Evolutionary conservation across 108 stramenopile genomes (phyloP).

Genomic region (Cylindrotheca fusiformis): DNA sequence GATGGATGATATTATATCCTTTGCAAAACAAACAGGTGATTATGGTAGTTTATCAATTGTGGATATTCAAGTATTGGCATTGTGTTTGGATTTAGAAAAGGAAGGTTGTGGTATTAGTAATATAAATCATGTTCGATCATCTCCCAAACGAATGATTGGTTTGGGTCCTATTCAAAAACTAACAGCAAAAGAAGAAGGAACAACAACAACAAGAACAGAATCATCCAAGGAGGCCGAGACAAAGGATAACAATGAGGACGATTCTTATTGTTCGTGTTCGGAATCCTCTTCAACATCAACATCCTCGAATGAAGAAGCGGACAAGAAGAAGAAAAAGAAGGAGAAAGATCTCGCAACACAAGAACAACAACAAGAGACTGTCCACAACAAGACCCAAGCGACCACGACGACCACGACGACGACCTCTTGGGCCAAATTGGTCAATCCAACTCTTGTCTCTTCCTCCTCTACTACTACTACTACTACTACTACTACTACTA

Average conservation of each 20-base stretch:
- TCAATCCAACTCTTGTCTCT: constrained; percentile 43
- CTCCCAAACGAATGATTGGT: constrained; percentile 73
- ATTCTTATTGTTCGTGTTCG: too few species aligned
- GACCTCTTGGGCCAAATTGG: constrained; percentile 59
- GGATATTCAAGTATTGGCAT: constrained; percentile 91
- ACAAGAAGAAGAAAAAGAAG: constrained; percentile 14
- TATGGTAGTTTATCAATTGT: constrained; percentile 72
- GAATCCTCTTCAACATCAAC: too few species aligned
- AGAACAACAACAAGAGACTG: neutral
- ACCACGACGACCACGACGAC: neutral
- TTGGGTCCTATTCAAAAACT: constrained; percentile 43
- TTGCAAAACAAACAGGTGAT: constrained; percentile 94
- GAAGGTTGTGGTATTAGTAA: constrained; percentile 60
- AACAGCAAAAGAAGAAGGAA: constrained; percentile 1
- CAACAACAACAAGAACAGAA: constrained; percentile 5
- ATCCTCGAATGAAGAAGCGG: constrained; percentile 38
- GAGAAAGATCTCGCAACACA: constrained; percentile 11
- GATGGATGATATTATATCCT: constrained; percentile 60
- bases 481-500: neutral
- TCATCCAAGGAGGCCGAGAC: neutral
- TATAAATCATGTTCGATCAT: constrained; percentile 57
- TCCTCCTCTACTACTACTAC: neutral
- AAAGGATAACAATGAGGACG: constrained; percentile 1
- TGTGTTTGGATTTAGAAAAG: constrained; percentile 86
- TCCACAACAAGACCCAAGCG: neutral